A percentile compares a stretch with the other conserved stretches of the same genome.
Conservation (phyloP, 352 stramenopile species). For the Pythium guiyangense region DNA sequence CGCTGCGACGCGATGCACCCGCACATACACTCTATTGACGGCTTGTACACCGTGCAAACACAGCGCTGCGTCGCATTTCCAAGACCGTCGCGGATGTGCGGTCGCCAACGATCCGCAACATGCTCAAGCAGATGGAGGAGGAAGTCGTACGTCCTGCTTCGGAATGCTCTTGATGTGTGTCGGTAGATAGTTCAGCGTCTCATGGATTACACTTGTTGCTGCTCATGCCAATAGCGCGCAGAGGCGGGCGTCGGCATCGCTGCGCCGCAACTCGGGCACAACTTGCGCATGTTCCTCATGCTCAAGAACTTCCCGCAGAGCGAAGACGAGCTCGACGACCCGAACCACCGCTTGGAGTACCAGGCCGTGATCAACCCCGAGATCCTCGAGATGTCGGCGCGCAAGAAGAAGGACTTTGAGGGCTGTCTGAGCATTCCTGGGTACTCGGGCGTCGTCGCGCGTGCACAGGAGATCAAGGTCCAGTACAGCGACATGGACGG, state of each 20-base stretch:
- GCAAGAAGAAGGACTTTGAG: conserved; percentile 74
- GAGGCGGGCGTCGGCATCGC: conserved; percentile 74
- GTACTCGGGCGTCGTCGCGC: conserved; percentile 71
- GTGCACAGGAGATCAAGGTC: conserved; percentile 58
- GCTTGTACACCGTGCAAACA: not conserved
- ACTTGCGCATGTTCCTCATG: conserved; percentile 82
- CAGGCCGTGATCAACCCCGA: conserved; percentile 77
- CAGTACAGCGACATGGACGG: conserved; percentile 55
- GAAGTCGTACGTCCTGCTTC: conserved; percentile 32
- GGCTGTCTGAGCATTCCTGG: conserved; percentile 79
- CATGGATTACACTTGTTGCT: not conserved
- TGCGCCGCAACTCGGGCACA: conserved; percentile 69
- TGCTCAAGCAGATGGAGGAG: conserved; percentile 57
- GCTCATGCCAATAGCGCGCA: conserved; percentile 27
- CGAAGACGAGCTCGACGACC: conserved; percentile 43
- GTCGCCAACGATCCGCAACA: conserved; percentile 34
- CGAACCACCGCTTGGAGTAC: conserved; percentile 39
- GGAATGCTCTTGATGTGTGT: not conserved
- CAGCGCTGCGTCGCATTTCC: conserved; percentile 66
- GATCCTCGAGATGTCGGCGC: conserved; percentile 49
- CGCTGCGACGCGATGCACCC: not conserved
- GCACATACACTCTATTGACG: not conserved
- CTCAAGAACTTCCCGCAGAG: conserved; percentile 57
- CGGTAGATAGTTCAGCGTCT: not conserved
- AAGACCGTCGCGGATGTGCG: conserved; percentile 58